Conservation (phyloP, 139 green algal genomes). For the Raphidocelis subcapitata region DNA sequence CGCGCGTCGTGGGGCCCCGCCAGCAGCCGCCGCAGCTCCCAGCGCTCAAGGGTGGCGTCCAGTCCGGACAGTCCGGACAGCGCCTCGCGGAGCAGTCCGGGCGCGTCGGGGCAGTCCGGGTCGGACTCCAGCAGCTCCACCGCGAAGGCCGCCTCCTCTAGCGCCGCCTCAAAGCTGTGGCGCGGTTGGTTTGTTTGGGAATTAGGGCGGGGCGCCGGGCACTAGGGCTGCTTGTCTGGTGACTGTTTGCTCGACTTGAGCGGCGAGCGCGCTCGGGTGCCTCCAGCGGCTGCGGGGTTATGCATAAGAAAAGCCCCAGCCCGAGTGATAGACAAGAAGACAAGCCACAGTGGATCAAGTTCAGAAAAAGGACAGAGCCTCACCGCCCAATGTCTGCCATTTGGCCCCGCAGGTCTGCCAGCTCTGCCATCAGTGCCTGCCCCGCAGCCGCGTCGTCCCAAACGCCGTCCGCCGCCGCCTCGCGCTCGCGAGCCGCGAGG, state of each 20-base stretch:
- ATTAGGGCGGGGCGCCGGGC: too few species aligned
- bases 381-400: conserved; percentile 37
- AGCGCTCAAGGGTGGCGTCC: not conserved
- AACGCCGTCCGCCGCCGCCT: conserved; percentile 37
- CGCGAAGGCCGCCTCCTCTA: conserved; percentile 34
- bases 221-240: too few species aligned
- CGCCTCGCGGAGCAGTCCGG: conserved; percentile 2
- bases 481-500: conserved; percentile 50
- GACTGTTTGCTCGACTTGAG: too few species aligned
- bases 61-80: not conserved
- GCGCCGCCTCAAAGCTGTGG: conserved; percentile 29
- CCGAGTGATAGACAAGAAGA: too few species aligned
- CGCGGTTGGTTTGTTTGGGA: too few species aligned
- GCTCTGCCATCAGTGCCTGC: conserved; percentile 45
- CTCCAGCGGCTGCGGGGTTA: too few species aligned
- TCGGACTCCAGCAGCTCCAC: conserved; percentile 25
- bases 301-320: too few species aligned
- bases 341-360: too few species aligned
- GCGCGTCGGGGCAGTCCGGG: not conserved
- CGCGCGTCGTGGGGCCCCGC: conserved; percentile 58
- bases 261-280: too few species aligned
- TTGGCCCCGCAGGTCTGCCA: conserved; percentile 23
- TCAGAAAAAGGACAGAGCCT: too few species aligned
- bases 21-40: conserved; percentile 53
- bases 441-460: conserved; percentile 70